Conservation (phyloP, 2,329 filamentous ascomycete genomes). For the Colletotrichum sp. region DNA sequence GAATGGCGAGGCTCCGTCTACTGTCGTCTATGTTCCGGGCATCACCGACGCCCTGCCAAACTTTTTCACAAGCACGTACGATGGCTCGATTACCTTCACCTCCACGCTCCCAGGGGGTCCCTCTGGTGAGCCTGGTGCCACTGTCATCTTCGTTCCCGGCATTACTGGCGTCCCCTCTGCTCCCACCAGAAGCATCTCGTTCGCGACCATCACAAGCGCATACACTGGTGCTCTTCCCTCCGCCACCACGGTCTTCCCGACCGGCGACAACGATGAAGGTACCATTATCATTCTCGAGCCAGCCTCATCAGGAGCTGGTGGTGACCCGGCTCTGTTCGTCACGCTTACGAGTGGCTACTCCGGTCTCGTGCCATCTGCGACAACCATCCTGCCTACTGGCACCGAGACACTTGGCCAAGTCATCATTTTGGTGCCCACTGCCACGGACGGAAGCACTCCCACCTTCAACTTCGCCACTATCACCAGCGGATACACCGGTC, state of each 20-base stretch:
- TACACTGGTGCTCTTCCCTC: not conserved
- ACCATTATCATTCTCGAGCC: not conserved
- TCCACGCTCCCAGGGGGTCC: not conserved
- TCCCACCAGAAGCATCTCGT: not conserved
- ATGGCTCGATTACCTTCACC: not conserved
- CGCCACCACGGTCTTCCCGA: not conserved
- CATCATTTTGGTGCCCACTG: not conserved
- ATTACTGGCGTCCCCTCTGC: not conserved
- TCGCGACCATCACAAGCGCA: not conserved
- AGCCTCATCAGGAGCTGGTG: not conserved
- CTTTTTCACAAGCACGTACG: not conserved
- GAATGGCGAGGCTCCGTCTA: not conserved
- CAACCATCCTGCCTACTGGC: not conserved
- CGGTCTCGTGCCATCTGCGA: not conserved
- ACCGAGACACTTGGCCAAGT: not conserved
- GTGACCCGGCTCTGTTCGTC: not conserved
- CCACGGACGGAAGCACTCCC: not conserved
- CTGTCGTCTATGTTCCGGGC: not conserved
- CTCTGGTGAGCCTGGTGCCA: not conserved
- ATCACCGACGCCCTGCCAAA: not conserved
- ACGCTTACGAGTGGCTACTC: not conserved
- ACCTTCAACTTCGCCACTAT: not conserved
- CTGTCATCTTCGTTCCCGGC: not conserved
- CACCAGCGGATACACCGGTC: not conserved
- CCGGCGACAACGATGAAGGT: not conserved